Conservation (phyloP, 2,329 filamentous ascomycete genomes). For the Fusarium keratoplasticum region DNA sequence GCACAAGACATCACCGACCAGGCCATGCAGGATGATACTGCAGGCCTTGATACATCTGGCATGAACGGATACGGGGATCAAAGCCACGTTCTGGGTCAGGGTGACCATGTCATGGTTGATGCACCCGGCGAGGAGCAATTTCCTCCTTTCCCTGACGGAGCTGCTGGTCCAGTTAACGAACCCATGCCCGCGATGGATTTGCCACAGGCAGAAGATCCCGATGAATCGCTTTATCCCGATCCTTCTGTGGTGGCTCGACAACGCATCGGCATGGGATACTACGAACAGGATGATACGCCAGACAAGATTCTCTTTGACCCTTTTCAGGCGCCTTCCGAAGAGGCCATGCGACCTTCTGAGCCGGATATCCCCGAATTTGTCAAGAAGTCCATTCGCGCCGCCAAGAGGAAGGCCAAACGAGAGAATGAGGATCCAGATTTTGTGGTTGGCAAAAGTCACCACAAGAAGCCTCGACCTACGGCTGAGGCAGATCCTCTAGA, state of each 20-base stretch:
- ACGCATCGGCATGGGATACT: conserved; percentile 70
- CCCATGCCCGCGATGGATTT: conserved; percentile 10
- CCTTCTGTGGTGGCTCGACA: conserved; percentile 59
- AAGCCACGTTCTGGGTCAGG: conserved; percentile 48
- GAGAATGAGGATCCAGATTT: conserved; percentile 69
- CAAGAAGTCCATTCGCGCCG: conserved; percentile 65
- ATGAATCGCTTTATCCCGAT: conserved; percentile 60
- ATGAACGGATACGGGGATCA: conserved; percentile 47
- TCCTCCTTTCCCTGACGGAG: conserved; percentile 20
- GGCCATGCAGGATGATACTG: conserved; percentile 32
- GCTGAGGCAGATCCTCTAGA: conserved; percentile 48
- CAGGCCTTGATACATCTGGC: conserved; percentile 12
- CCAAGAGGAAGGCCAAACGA: conserved; percentile 64
- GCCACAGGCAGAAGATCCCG: conserved; percentile 45
- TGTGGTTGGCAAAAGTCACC: conserved; percentile 54
- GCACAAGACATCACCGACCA: conserved; percentile 58
- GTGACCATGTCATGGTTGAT: conserved; percentile 17
- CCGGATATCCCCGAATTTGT: conserved; percentile 65
- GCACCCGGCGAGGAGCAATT: conserved; percentile 10
- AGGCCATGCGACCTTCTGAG: conserved; percentile 56
- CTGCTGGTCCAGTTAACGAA: conserved; percentile 1
- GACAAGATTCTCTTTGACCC: conserved; percentile 71
- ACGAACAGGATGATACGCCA: conserved; percentile 67
- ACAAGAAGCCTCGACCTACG: conserved; percentile 54
- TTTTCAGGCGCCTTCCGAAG: conserved; percentile 64